Evolutionary conservation across 208 protist genomes (phyloP).

Genomic region (Trypanosoma lewisi): DNA sequence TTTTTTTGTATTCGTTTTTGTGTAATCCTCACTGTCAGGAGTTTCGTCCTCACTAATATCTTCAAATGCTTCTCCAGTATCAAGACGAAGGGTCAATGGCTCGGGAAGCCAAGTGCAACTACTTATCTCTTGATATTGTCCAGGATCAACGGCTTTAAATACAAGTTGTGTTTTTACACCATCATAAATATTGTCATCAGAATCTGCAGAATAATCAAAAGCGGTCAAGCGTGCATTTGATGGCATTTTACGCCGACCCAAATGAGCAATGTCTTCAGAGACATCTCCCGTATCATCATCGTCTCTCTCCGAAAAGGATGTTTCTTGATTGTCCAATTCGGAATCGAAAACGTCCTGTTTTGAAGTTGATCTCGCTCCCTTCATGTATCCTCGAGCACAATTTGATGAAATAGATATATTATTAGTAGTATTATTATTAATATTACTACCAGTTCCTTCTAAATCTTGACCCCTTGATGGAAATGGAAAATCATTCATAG

Average conservation of each 20-base stretch:
- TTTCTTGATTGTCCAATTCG: conserved; percentile 14
- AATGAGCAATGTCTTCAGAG: conserved; percentile 1
- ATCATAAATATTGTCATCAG: conserved; percentile 63
- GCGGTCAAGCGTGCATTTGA: not conserved
- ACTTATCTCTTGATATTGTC: conserved; percentile 55
- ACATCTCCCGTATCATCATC: not conserved
- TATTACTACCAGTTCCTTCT: too few species aligned
- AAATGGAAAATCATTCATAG: conserved; percentile 4
- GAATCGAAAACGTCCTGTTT: not conserved
- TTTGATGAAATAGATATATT: not conserved
- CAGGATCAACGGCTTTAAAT: conserved; percentile 70
- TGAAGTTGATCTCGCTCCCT: not conserved
- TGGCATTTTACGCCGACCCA: not conserved
- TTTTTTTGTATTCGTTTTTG: conserved; percentile 18
- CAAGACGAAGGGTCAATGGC: conserved; percentile 41
- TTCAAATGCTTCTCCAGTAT: conserved; percentile 29
- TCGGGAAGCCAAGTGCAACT: conserved; percentile 78
- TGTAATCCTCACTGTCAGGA: conserved; percentile 23
- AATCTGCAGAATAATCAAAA: conserved; percentile 30
- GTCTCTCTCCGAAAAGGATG: not conserved
- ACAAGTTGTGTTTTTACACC: conserved; percentile 73
- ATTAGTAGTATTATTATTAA: not conserved
- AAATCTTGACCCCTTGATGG: not conserved
- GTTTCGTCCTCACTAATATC: conserved; percentile 27
- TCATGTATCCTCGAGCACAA: not conserved